Evolutionary conservation across 345 rosid species (phyloP).

Genomic region (Corymbia maculata): DNA sequence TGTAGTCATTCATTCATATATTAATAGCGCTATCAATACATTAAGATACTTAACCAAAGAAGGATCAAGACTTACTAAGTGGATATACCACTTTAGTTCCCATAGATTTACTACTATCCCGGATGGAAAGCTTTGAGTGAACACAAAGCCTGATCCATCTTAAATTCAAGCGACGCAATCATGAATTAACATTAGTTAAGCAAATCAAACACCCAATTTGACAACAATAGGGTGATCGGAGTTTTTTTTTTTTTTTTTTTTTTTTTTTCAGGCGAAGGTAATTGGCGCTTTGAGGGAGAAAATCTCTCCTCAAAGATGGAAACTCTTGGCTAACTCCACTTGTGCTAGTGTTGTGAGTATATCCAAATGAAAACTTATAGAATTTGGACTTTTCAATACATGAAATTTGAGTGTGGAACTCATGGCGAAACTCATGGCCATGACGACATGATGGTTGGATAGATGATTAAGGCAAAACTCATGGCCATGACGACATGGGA

Average conservation of each 20-base stretch:
- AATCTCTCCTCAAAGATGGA: neutral
- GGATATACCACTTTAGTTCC: neutral
- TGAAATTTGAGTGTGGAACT: neutral
- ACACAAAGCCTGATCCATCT: neutral
- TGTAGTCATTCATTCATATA: neutral
- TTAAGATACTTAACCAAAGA: neutral
- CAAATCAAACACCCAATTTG: neutral
- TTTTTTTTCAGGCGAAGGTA: too few relatives aligned
- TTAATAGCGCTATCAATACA: neutral
- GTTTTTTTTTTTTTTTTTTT: neutral
- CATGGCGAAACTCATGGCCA: neutral
- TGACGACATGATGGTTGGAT: neutral
- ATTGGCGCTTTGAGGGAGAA: too few relatives aligned
- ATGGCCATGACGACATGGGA: neutral
- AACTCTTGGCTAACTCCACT: neutral
- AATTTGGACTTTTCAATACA: neutral
- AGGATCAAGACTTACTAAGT: neutral
- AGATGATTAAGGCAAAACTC: neutral
- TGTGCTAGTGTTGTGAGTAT: neutral
- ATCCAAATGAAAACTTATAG: neutral
- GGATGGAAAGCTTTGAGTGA: neutral
- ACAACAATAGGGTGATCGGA: neutral
- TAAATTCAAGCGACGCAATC: neutral
- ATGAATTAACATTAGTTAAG: neutral
- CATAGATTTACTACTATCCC: neutral